A percentile compares a stretch with the other conserved stretches of the same genome.
Evolutionary conservation across 306 rosid species (phyloP).

Genomic region (Lablab purpureus): DNA sequence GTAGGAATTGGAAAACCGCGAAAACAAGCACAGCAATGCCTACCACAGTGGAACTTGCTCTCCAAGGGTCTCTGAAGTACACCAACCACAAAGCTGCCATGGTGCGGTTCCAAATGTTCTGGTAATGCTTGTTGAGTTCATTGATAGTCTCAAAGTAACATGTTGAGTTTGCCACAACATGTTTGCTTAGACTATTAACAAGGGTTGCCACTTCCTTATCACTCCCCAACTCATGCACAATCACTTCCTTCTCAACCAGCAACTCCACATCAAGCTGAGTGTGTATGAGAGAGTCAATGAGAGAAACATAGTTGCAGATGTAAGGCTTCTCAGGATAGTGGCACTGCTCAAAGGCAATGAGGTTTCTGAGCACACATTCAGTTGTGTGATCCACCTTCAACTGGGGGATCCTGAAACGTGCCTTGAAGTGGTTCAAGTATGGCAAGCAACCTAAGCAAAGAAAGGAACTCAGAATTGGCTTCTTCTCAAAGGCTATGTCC

Average conservation of each 20-base stretch:
- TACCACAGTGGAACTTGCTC: conserved; percentile 65
- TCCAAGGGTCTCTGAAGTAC: conserved; percentile 72
- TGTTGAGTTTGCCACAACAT: conserved; percentile 44
- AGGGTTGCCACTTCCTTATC: conserved; percentile 53
- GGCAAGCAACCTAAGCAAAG: conserved; percentile 49
- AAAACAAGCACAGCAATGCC: conserved; percentile 52
- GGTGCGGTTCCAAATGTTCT: conserved; percentile 51
- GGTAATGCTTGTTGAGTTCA: conserved; percentile 50
- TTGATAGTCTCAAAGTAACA: conserved; percentile 39
- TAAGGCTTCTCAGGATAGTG: conserved; percentile 52
- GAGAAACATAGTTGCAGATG: conserved; percentile 55
- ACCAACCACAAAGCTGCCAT: conserved; percentile 58
- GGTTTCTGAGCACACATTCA: conserved; percentile 58
- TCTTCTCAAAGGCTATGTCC: conserved; percentile 39
- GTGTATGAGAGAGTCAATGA: conserved; percentile 58
- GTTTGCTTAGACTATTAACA: conserved; percentile 51
- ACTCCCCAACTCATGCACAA: conserved; percentile 59
- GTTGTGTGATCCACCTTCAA: conserved; percentile 51
- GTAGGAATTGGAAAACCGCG: conserved; percentile 44
- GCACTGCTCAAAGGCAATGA: conserved; percentile 69
- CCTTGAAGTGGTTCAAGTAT: conserved; percentile 29
- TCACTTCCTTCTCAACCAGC: conserved; percentile 55
- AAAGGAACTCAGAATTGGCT: conserved; percentile 38
- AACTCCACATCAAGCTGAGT: conserved; percentile 57
- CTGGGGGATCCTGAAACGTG: conserved; percentile 46